Evolutionary conservation across 108 stramenopile genomes (phyloP), one percentile per base, ranked within the genome.

Genomic region (Mayamaea pseudoterrestris): DNA sequence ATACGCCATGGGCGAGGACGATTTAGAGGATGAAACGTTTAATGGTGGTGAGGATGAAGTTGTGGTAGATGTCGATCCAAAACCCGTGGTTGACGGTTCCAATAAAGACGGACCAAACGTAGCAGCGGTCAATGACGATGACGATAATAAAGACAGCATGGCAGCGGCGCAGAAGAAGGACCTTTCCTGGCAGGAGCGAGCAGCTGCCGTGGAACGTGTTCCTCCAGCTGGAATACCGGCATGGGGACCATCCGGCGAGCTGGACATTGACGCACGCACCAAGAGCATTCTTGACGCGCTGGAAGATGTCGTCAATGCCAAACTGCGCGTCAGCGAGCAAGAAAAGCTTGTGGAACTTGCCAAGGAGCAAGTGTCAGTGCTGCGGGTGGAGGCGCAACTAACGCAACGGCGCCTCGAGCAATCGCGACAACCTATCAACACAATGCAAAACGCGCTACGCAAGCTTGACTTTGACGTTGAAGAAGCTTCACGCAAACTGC

Each of bases 161-260:
- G 23, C 34, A 12, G 36, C 41, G 47, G 35, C 28, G 12, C 39
- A 34, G 20, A 34, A 20, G 30, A 49, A 30, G 21, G 53, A 69
- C 7, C 60, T 57, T 23, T 71, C 68, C 9, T 80, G 83, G 83
- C 76, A 78, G 55, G 78, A 84, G 34, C 71, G 83, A 26, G 74
- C 69, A 3, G 23, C 61, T 17, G 77, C 80, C 17, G 58, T 82
- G 55, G 83, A 85, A 56, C 66, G 82, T 32, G 76, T 90, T 5
- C 88, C 88, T 12, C 80, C 80, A 18, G 60, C 47, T 24, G 58
- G 58, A 21, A 62, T 79, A 6, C 35, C 60, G 12, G 80, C 83
- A 0, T 90, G 80, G 80, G 88, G 88, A 21, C 88, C 88, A 21
- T 47, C 73, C 11, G 88, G 88, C 22, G 70, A 61, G 25, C 47